phyloP scores from a whole-genome alignment of 2,329 filamentous ascomycete genomes.

The Emergomyces orientalis region DNA sequence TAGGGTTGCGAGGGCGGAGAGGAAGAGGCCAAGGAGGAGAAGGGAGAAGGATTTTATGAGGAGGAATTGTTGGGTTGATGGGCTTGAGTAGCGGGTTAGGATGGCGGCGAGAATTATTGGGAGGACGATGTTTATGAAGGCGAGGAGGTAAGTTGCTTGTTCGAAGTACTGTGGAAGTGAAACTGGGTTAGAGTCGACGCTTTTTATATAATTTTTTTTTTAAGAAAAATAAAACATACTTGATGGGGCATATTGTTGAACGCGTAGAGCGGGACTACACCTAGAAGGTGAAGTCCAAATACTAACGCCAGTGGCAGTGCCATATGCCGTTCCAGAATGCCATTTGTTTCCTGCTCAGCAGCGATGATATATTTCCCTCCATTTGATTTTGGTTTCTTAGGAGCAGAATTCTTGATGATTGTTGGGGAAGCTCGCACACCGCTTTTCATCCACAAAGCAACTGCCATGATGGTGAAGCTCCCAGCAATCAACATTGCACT shows the following conservation, averaged over 20 bases:
- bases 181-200: conserved; percentile 11
- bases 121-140: conserved; percentile 46
- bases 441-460: conserved; percentile 86
- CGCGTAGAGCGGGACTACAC: conserved; percentile 71
- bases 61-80: conserved; percentile 60
- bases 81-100: conserved; percentile 42
- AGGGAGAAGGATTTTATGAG: conserved; percentile 86
- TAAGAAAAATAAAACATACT: conserved; percentile 41
- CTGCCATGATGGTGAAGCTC: conserved; percentile 92
- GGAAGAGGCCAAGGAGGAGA: conserved; percentile 81
- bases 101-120: conserved; percentile 49
- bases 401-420: conserved; percentile 18
- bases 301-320: conserved; percentile 58
- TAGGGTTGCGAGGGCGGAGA: conserved; percentile 84
- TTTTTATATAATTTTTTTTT: not conserved
- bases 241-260: conserved; percentile 64
- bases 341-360: conserved; percentile 16
- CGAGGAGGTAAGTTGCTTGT: conserved; percentile 50
- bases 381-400: conserved; percentile 26
- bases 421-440: conserved; percentile 36
- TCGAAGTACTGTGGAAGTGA: conserved; percentile 45
- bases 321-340: conserved; percentile 32
- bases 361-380: conserved; percentile 15
- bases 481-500: conserved; percentile 94
- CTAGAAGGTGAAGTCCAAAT: conserved; percentile 61